Conservation (phyloP, 2,329 filamentous ascomycete genomes). For the Coniochaeta sp. region DNA sequence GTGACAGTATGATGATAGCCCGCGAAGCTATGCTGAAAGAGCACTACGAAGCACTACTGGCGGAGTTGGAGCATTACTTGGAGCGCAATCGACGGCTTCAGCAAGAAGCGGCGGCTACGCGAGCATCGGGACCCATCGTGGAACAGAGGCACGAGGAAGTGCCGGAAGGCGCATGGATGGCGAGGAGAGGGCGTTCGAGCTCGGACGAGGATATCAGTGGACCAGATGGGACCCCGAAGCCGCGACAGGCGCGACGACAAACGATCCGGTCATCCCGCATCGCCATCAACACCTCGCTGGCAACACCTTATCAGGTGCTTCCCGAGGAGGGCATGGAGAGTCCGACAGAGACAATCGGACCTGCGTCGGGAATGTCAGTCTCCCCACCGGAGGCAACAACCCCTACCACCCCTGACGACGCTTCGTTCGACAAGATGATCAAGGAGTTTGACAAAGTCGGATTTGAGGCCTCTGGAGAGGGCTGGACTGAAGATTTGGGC, state of each 20-base stretch:
- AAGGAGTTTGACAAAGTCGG: background rate
- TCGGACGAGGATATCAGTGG: background rate
- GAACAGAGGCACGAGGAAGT: slow-evolving; percentile 1
- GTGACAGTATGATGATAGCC: background rate
- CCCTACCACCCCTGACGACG: slow-evolving; percentile 5
- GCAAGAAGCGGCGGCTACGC: background rate
- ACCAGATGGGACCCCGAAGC: background rate
- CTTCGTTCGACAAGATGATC: background rate
- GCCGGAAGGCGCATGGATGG: slow-evolving; percentile 2
- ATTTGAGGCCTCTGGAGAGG: background rate
- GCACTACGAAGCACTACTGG: slow-evolving; percentile 9
- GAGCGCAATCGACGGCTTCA: slow-evolving; percentile 12
- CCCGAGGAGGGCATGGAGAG: slow-evolving; percentile 11
- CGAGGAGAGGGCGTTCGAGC: slow-evolving; percentile 7
- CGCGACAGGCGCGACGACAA: background rate
- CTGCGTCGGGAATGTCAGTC: slow-evolving; percentile 13
- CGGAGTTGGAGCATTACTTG: slow-evolving; percentile 12
- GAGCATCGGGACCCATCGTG: slow-evolving; percentile 2
- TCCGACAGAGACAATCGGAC: slow-evolving; percentile 14
- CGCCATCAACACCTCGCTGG: slow-evolving; percentile 4
- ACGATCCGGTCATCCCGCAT: slow-evolving; percentile 10
- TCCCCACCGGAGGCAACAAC: slow-evolving; percentile 10
- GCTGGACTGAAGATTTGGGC: background rate
- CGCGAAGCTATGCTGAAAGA: slow-evolving; percentile 7
- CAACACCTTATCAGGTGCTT: slow-evolving; percentile 8